Evolutionary conservation across 1,284 basidiomycete genomes (phyloP), one percentile per base, ranked within the genome.

Genomic region (Cerrena zonata): DNA sequence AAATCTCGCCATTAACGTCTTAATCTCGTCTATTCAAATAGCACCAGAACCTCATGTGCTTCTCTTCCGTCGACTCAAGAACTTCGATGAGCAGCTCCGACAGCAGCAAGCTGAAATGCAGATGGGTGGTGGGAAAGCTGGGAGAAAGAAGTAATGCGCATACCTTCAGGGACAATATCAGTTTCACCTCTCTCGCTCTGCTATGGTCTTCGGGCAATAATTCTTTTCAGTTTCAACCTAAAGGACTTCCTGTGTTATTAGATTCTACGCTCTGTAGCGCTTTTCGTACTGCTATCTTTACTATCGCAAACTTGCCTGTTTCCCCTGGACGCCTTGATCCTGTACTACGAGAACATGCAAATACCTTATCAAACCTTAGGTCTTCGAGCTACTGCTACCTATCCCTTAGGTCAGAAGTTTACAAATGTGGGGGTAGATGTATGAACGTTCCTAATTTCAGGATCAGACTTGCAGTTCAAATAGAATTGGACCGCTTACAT

Each of bases 21-120:
- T 44, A 39, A 34, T 7, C 36, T 50, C 49, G 48, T 49, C n/a
- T n/a, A n/a, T n/a, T 38, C 22, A 48, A 45, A n/a, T 57, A 92
- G 90, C 88, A 42, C 90, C 90, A 15, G 90, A 93, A 66, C 90
- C 90, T 5, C 89, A 92, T 62, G 87, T 91, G 44, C 74, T 91
- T 5, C 80, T 91, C 48, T 91, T 91, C 67, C 79, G 89, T 56
- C 82, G 88, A 49, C 63, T 75, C 11, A 85, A 82, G 72, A 81
- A 83, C 64, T 86, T 77, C 54, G 78, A 69, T 45, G 53, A 59
- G 47, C 61, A 61, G 51, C 59, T 54, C 45, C 63, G 51, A 53
- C 65, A 50, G 58, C 55, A 54, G 48, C 53, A 59, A 18, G 47
- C 48, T 34, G 36, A 51, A 45, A 55, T 56, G 42, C 23, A 39